phyloP scores from a whole-genome alignment of 805 yeast genomes.

The Zygoascus flipseniorum region DNA sequence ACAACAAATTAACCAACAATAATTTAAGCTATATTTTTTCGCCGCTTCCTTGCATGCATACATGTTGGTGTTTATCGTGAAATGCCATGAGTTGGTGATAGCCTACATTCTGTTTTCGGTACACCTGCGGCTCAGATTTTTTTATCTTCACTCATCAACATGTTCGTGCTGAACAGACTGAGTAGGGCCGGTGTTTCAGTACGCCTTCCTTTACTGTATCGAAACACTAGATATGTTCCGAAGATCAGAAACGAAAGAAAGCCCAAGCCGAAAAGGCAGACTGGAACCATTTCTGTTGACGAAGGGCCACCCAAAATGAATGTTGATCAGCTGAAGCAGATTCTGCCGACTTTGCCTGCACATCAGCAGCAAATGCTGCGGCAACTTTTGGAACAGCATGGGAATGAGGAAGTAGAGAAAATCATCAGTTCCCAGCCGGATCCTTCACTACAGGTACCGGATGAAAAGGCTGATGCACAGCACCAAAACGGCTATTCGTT shows the following conservation, averaged over 20 bases:
- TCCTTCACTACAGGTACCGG: neutral
- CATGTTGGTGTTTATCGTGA: too few species aligned
- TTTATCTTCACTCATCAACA: neutral
- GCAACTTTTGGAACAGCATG: neutral
- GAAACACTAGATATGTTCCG: neutral
- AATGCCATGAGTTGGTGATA: too few species aligned
- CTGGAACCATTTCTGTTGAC: neutral
- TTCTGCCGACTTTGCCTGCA: slow-evolving; percentile 2
- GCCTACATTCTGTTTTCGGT: too few species aligned
- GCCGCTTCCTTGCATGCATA: too few species aligned
- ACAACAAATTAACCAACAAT: too few species aligned
- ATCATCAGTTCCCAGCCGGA: neutral
- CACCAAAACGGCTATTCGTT: neutral
- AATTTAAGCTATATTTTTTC: too few species aligned
- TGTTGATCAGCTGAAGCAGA: neutral
- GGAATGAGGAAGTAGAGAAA: neutral
- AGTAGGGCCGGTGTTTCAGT: neutral
- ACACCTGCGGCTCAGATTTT: neutral
- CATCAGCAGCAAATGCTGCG: slow-evolving; percentile 1
- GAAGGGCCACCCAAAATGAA: neutral
- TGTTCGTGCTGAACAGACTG: neutral
- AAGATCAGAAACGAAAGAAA: neutral
- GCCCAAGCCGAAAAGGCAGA: neutral
- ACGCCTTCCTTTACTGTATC: neutral
- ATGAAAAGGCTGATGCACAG: neutral